Percentiles rank a stretch among this genome's conserved stretches.
phyloP scores from a whole-genome alignment of 345 rosid genomes.

The Limnanthes douglasii region DNA sequence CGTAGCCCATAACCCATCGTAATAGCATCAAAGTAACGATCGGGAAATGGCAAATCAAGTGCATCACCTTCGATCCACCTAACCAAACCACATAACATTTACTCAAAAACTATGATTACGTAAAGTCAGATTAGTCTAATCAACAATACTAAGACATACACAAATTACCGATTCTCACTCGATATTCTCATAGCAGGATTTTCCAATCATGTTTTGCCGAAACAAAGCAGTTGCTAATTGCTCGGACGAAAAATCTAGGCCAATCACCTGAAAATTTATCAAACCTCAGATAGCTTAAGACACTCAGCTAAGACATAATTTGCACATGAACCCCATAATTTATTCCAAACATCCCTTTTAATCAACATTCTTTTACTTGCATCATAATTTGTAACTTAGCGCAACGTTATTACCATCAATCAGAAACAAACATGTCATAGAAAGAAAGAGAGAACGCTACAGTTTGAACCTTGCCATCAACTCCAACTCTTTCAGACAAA shows the following conservation, averaged over 20 bases:
- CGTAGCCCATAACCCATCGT: slow-evolving; percentile 86
- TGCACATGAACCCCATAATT: too few relatives aligned
- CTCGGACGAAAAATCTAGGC: slow-evolving; percentile 75
- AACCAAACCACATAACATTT: not conserved
- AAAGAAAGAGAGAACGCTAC: not conserved
- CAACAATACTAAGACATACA: slow-evolving; percentile 6
- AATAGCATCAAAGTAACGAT: slow-evolving; percentile 57
- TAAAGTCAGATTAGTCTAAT: not conserved
- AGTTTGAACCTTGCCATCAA: slow-evolving; percentile 33
- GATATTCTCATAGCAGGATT: slow-evolving; percentile 55
- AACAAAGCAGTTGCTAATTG: slow-evolving; percentile 58
- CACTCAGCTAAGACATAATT: not conserved
- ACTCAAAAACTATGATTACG: too few relatives aligned
- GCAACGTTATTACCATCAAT: too few relatives aligned
- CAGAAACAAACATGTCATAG: not conserved
- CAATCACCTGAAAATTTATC: slow-evolving; percentile 36
- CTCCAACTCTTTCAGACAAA: slow-evolving; percentile 69
- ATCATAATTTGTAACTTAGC: too few relatives aligned
- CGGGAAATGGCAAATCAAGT: slow-evolving; percentile 53
- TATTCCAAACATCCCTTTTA: too few relatives aligned
- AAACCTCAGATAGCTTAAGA: not conserved
- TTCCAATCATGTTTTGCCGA: slow-evolving; percentile 26
- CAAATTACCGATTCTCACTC: slow-evolving; percentile 74
- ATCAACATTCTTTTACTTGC: not conserved
- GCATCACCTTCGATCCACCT: slow-evolving; percentile 89